These are phyloP conservation scores for Annulohypoxylon truncatum DNA, from an alignment of 2,329 filamentous ascomycete species.

Conservation along the genomic window DNA sequence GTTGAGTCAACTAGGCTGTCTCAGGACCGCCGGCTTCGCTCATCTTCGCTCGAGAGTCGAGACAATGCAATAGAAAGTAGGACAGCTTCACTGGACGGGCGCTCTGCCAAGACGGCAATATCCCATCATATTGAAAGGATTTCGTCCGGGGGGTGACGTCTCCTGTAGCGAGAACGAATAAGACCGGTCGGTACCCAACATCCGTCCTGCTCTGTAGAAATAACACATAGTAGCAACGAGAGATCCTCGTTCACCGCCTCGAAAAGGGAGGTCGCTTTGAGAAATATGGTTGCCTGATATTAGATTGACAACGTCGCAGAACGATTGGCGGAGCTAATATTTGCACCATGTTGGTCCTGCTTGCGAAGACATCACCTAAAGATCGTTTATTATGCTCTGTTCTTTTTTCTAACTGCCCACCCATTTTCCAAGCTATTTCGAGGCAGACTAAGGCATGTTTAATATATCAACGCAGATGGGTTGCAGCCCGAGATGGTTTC, in stretches of 20 bases:
- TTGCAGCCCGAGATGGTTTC: conserved; percentile 7
- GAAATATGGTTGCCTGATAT: conserved; percentile 37
- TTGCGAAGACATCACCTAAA: conserved; percentile 1
- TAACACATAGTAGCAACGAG: conserved; percentile 5
- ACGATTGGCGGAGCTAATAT: conserved; percentile 27
- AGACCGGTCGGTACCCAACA: conserved; percentile 28
- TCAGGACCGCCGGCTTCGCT: conserved; percentile 17
- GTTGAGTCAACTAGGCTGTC: conserved; percentile 17
- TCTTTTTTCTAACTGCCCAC: neutral
- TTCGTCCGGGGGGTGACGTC: conserved; percentile 32
- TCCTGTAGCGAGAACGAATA: conserved; percentile 24
- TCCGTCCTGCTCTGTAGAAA: conserved; percentile 27
- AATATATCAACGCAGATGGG: conserved; percentile 11
- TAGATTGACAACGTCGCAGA: conserved; percentile 26
- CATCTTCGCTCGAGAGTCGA: conserved; percentile 6
- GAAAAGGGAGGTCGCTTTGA: conserved; percentile 23
- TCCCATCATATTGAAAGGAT: conserved; percentile 29
- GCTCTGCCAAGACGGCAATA: conserved; percentile 29
- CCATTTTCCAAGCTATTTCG: neutral
- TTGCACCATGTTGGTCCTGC: conserved; percentile 14
- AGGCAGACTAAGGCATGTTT: neutral
- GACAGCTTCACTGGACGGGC: conserved; percentile 12
- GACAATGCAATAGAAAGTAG: conserved; percentile 8
- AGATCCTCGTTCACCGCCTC: conserved; percentile 39
- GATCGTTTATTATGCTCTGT: neutral